phyloP scores from a whole-genome alignment of 208 protist genomes.

The Trypanosoma caninum region DNA sequence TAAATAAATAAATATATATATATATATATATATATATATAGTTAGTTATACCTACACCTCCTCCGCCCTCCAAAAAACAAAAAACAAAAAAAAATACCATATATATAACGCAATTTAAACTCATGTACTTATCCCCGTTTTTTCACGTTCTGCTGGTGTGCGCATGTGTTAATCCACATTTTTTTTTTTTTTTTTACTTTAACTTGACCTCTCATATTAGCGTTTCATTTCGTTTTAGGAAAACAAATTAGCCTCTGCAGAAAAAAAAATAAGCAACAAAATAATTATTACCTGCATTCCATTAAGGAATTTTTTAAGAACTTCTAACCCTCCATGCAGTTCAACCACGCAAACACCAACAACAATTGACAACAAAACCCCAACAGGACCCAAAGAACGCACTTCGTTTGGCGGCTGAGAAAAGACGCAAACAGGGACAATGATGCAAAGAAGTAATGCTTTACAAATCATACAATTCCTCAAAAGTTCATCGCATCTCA shows the following conservation, averaged over 20 bases:
- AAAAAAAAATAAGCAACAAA: constrained; percentile 12
- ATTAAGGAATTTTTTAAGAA: constrained; percentile 11
- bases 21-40: too few species aligned
- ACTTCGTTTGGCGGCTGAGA: constrained; percentile 42
- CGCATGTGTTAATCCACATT: too few species aligned
- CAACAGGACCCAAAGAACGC: constrained; percentile 32
- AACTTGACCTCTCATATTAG: background rate
- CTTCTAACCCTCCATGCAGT: constrained; percentile 9
- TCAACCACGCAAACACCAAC: constrained; percentile 30
- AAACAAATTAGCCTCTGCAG: constrained; percentile 10
- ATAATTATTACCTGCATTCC: constrained; percentile 16
- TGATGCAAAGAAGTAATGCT: constrained; percentile 13
- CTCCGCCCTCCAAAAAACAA: background rate
- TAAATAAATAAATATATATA: too few species aligned
- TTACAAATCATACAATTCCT: constrained; percentile 38
- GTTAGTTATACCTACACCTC: background rate
- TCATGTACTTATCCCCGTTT: too few species aligned
- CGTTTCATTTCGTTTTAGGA: background rate
- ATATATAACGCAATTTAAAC: too few species aligned
- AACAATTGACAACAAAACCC: constrained; percentile 34
- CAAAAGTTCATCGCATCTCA: constrained; percentile 40
- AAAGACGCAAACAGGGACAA: constrained; percentile 26
- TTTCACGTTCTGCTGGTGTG: too few species aligned
- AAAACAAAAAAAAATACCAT: background rate
- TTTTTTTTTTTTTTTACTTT: too few species aligned